Conservation (phyloP, 129 eudicot species). For the Daucus carota region DH1_v3.0 NC_030384.2:39948001-39948500, state of each 20-base stretch:
- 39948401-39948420: slow-evolving; percentile 92
- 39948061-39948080: slow-evolving; percentile 37
- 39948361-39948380: background rate
- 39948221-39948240: background rate
- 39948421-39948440: slow-evolving; percentile 95
- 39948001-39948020: slow-evolving; percentile 18
- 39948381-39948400: slow-evolving; percentile 29
- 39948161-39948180: background rate
- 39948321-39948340: too few relatives aligned
- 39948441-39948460: slow-evolving; percentile 91
- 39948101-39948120: slow-evolving; percentile 30
- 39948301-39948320: background rate
- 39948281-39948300: background rate
- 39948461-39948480: slow-evolving; percentile 96
- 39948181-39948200: background rate
- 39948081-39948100: slow-evolving; percentile 35
- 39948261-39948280: too few relatives aligned
- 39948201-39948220: background rate
- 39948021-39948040: background rate
- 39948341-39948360: background rate
- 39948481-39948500: slow-evolving; percentile 87
- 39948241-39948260: too few relatives aligned
- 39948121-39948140: slow-evolving; percentile 38
- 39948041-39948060: slow-evolving; percentile 42
- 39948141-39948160: background rate